Percentiles rank a stretch among this genome's conserved stretches.
These are phyloP conservation scores for Neurospora sp. DNA, from an alignment of 2,329 filamentous ascomycete genomes.

Conservation along the genomic window DNA sequence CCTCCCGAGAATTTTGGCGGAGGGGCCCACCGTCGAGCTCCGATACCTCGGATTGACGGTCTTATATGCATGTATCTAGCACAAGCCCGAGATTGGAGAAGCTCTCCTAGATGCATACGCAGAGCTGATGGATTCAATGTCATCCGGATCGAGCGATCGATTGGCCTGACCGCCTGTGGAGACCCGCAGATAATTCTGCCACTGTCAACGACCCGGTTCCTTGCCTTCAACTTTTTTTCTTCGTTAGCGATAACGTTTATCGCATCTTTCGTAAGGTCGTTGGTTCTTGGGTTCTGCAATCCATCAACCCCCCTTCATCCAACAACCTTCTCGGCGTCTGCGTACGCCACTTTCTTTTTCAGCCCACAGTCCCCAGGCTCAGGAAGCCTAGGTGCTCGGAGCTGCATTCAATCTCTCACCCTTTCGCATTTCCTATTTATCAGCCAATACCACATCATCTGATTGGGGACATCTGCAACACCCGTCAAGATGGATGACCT, in stretches of 20 bases:
- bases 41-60: background rate
- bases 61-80: no score
- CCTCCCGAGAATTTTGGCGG: background rate
- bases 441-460: background rate
- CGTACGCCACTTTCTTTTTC: background rate
- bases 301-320: background rate
- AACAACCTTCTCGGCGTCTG: background rate
- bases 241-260: slow-evolving; percentile 1
- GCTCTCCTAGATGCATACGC: background rate
- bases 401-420: background rate
- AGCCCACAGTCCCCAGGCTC: background rate
- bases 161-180: slow-evolving; percentile 1
- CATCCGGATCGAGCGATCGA: background rate
- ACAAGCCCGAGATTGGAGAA: background rate
- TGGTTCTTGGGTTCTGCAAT: background rate
- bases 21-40: background rate
- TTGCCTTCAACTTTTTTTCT: slow-evolving; percentile 5
- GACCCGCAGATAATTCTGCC: slow-evolving; percentile 7
- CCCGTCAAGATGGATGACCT: slow-evolving; percentile 57
- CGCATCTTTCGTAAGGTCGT: background rate
- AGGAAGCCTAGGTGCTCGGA: background rate
- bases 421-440: background rate
- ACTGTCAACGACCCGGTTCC: background rate
- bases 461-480: background rate
- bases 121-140: background rate